These are phyloP conservation scores for Strigomonas oncopelti DNA, from an alignment of 208 protist species.

Conservation along the genomic window DNA sequence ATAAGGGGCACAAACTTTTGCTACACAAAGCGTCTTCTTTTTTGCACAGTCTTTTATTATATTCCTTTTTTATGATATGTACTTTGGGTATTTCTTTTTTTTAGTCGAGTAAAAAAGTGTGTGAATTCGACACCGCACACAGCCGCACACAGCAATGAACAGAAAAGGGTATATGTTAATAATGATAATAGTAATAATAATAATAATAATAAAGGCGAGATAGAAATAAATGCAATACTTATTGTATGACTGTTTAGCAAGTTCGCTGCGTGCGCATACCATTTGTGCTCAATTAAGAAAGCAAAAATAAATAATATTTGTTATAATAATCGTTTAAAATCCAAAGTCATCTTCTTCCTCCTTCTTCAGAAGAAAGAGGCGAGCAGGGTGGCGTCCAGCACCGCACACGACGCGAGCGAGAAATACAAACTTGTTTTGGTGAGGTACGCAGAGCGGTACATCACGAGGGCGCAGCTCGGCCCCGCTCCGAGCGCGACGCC, in stretches of 20 bases:
- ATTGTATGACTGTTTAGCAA: neutral
- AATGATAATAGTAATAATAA: too few species aligned
- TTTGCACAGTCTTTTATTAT: too few species aligned
- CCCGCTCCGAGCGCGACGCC: slow-evolving; percentile 54
- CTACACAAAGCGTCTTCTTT: too few species aligned
- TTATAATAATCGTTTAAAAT: slow-evolving; percentile 20
- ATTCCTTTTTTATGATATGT: too few species aligned
- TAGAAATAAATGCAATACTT: slow-evolving; percentile 2
- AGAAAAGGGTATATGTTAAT: too few species aligned
- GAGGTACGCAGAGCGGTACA: slow-evolving; percentile 60
- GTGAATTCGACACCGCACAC: too few species aligned
- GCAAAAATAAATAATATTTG: neutral
- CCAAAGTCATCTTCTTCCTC: slow-evolving; percentile 35
- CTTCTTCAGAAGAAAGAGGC: slow-evolving; percentile 5
- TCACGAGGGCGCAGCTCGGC: slow-evolving; percentile 48
- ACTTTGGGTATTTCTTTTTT: too few species aligned
- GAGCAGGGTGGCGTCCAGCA: slow-evolving; percentile 17
- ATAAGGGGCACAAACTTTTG: too few species aligned
- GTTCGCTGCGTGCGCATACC: too few species aligned
- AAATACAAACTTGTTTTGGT: slow-evolving; percentile 35
- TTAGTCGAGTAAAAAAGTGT: too few species aligned
- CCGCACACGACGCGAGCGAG: slow-evolving; percentile 34
- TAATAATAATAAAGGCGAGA: neutral
- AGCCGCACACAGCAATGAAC: too few species aligned
- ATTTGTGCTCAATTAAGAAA: neutral